Percentiles rank a stretch among this genome's conserved stretches.
These are phyloP conservation scores for Russula abietina DNA, from an alignment of 768 basidiomycete genomes.

Conservation along the genomic window DNA sequence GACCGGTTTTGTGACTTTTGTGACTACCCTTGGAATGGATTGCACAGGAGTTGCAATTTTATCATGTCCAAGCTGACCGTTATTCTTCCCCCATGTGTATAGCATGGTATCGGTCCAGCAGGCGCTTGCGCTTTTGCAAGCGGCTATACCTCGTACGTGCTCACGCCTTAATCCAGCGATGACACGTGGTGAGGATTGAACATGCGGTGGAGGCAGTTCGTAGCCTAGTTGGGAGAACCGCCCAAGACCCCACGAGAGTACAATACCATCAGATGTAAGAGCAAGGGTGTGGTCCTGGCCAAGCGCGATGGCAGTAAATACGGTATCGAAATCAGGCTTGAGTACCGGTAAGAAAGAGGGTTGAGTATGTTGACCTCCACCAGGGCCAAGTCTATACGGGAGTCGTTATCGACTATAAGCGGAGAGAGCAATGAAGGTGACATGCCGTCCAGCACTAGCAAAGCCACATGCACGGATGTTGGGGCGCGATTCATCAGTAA, in stretches of 20 bases:
- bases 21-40: constrained; percentile 71
- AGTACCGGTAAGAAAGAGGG: constrained; percentile 58
- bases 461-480: constrained; percentile 88
- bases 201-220: constrained; percentile 51
- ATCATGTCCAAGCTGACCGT: constrained; percentile 89
- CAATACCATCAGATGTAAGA: constrained; percentile 72
- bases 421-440: constrained; percentile 7
- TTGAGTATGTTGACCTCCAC: constrained; percentile 63
- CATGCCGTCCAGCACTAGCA: constrained; percentile 77
- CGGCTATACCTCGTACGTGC: constrained; percentile 71
- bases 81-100: constrained; percentile 91
- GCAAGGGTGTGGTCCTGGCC: constrained; percentile 95
- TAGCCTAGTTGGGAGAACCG: constrained; percentile 89
- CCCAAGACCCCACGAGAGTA: constrained; percentile 88
- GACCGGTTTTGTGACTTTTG: constrained; percentile 66
- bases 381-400: constrained; percentile 53
- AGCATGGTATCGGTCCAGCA: constrained; percentile 75
- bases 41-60: constrained; percentile 69
- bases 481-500: constrained; percentile 66
- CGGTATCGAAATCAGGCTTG: constrained; percentile 42
- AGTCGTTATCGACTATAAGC: background rate
- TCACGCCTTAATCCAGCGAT: constrained; percentile 78
- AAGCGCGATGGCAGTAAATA: constrained; percentile 63
- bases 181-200: constrained; percentile 72
- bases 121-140: constrained; percentile 79